Base-by-base conservation (phyloP, 139 green algal species). In the Astrephomene gubernaculifera region DNA sequence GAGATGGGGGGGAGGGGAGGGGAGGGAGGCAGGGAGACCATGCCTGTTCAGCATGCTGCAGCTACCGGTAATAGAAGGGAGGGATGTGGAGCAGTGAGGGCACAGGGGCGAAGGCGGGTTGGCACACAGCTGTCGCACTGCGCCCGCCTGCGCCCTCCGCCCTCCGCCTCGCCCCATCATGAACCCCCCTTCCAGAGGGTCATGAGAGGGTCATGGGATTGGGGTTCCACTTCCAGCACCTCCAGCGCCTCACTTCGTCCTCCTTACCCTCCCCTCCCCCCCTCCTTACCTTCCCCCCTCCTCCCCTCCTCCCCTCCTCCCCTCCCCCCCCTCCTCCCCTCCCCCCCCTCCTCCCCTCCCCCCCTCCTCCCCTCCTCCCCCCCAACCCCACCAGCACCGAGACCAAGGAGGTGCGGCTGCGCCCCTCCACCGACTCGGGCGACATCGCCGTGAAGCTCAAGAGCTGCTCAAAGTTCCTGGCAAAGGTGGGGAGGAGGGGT, bases 381-480 rank as follows among this genome's bases (percentile, higher is more conserved):
- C 49, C 10, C 17, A 33, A 29, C 72, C 17, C 39, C 31, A 54
- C 14, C 81, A 90, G 88, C 33, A 68, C 80, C 4, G 88, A 92
- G 39, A 86, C 71, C 68, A 92, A 92, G 76, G 88, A 92, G 88
- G 81, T 92, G 52, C 81, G 81, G 31, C 69, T 92, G 69, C 80
- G 80, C 0, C 88, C 88, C 35, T 87, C 61, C 27, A 92, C 88
- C 25, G 88, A 92, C 76, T 45, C 45, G 17, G 60, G 79, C 38
- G 88, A 92, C 76, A 35, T 88, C 12, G 71, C 49, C 29, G 87
- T 78, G 41, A 92, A 92, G 81, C 9, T 88, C 29, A 88, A 87
- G 70, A 87, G 38, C 35, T 81, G 74, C 24, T 31, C 43, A 25
- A 92, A 92, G 70, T 92, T 92, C 81, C 78, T 92, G 44, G 43